Percentiles rank a stretch among this genome's conserved stretches.
Conservation (phyloP, 768 basidiomycete genomes). For the Boletus vermiculosoides region DNA sequence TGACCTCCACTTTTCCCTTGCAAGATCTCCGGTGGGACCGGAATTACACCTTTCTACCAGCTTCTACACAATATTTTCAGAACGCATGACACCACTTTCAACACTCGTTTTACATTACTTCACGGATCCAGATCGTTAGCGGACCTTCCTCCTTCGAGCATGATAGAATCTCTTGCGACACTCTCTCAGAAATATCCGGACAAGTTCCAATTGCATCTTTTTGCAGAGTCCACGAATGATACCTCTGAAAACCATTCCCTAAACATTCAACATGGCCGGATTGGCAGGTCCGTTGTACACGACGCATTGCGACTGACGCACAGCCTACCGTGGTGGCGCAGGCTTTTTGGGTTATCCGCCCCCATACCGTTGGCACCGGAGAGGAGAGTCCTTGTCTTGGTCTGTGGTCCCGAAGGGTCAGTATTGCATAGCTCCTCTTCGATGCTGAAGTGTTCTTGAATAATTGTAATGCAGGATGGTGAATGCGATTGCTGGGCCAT, state of each 20-base stretch:
- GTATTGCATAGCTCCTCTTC: slow-evolving; percentile 22
- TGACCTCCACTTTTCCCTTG: not conserved
- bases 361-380: slow-evolving; percentile 13
- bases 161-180: slow-evolving; percentile 52
- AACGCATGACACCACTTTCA: slow-evolving; percentile 21
- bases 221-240: slow-evolving; percentile 50
- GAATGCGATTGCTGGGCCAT: slow-evolving; percentile 69
- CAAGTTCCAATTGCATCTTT: slow-evolving; percentile 55
- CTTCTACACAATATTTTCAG: slow-evolving; percentile 58
- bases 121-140: slow-evolving; percentile 62
- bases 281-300: slow-evolving; percentile 50
- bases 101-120: slow-evolving; percentile 66
- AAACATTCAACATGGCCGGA: slow-evolving; percentile 49
- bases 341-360: slow-evolving; percentile 17
- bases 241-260: slow-evolving; percentile 14
- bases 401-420: slow-evolving; percentile 85
- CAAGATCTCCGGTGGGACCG: slow-evolving; percentile 86
- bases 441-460: not conserved
- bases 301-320: slow-evolving; percentile 36
- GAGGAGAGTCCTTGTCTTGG: slow-evolving; percentile 60
- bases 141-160: slow-evolving; percentile 66
- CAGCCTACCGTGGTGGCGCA: slow-evolving; percentile 31
- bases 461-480: slow-evolving; percentile 58
- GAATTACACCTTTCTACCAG: slow-evolving; percentile 84
- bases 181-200: slow-evolving; percentile 54